Evolutionary conservation across 2,329 filamentous ascomycete species (phyloP).

Genomic region (Ascochyta clinopodiicola): DNA sequence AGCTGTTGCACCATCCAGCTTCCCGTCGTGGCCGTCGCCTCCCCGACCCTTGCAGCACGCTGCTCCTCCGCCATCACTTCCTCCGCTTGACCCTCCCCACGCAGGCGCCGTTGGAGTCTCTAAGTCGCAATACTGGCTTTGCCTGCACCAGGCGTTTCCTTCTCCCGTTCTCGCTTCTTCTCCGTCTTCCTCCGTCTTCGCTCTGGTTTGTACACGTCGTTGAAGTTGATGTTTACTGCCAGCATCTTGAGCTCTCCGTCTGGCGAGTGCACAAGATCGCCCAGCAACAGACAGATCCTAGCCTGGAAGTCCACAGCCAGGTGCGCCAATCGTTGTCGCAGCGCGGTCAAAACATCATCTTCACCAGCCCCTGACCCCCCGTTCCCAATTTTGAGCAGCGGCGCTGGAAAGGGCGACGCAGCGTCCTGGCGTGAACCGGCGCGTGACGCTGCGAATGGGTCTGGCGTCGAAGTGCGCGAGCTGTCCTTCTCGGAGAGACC

Average conservation of each 20-base stretch:
- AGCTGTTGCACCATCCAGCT: slow-evolving; percentile 5
- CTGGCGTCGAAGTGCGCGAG: slow-evolving; percentile 22
- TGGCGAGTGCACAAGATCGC: slow-evolving; percentile 89
- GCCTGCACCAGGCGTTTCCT: slow-evolving; percentile 29
- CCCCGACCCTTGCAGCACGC: background rate
- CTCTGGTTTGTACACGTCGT: slow-evolving; percentile 88
- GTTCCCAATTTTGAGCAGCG: slow-evolving; percentile 43
- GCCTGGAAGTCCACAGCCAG: slow-evolving; percentile 78
- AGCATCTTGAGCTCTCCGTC: slow-evolving; percentile 96
- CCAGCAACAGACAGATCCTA: slow-evolving; percentile 80
- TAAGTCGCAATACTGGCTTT: slow-evolving; percentile 12
- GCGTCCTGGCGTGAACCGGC: slow-evolving; percentile 37
- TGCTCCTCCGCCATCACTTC: background rate
- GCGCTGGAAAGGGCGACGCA: slow-evolving; percentile 53
- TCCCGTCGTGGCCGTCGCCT: background rate
- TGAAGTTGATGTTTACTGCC: slow-evolving; percentile 98
- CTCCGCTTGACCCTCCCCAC: background rate
- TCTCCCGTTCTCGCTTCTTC: slow-evolving; percentile 39
- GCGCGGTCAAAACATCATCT: slow-evolving; percentile 73
- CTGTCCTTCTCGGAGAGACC: slow-evolving; percentile 63
- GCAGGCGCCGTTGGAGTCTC: slow-evolving; percentile 4
- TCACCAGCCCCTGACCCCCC: slow-evolving; percentile 53
- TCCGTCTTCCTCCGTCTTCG: slow-evolving; percentile 62
- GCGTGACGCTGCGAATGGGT: slow-evolving; percentile 22
- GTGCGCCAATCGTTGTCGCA: slow-evolving; percentile 75